These are phyloP conservation scores for Pontederia paniculata DNA, from an alignment of 176 grass and related monocot species.

Conservation along the genomic window DNA sequence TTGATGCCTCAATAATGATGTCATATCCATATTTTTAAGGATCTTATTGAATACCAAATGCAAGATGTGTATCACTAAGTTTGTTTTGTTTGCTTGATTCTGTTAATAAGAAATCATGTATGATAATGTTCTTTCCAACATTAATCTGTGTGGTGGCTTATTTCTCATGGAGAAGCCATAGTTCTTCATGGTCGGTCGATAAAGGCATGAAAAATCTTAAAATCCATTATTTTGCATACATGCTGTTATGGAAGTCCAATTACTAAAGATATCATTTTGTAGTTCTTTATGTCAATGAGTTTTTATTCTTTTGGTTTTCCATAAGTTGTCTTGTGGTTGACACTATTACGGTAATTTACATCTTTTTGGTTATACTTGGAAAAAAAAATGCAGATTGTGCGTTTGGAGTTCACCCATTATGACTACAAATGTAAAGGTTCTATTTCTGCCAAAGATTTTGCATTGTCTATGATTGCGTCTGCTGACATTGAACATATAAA, in stretches of 20 bases:
- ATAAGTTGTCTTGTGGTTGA: background rate
- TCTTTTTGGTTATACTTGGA: background rate
- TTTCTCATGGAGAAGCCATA: no score
- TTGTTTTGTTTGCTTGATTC: no score
- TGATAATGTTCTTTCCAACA: no score
- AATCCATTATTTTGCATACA: background rate
- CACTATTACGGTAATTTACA: background rate
- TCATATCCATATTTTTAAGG: no score
- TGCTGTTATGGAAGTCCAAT: no score
- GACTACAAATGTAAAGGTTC: slow-evolving; percentile 65
- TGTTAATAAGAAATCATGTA: no score
- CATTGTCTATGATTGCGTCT: slow-evolving; percentile 87
- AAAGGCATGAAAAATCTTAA: no score
- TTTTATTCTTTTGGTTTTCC: background rate
- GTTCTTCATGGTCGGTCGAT: no score
- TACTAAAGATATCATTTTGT: background rate
- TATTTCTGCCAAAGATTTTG: slow-evolving; percentile 82
- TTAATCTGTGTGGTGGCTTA: no score
- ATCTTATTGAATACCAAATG: no score
- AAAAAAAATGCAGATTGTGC: slow-evolving; percentile 45
- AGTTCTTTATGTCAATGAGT: background rate
- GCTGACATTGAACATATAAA: slow-evolving; percentile 77
- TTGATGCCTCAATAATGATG: no score
- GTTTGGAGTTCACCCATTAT: slow-evolving; percentile 82
- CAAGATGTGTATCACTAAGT: no score